Evolutionary conservation across 108 stramenopile species (phyloP).

Genomic region (Cylindrotheca closterium): DNA sequence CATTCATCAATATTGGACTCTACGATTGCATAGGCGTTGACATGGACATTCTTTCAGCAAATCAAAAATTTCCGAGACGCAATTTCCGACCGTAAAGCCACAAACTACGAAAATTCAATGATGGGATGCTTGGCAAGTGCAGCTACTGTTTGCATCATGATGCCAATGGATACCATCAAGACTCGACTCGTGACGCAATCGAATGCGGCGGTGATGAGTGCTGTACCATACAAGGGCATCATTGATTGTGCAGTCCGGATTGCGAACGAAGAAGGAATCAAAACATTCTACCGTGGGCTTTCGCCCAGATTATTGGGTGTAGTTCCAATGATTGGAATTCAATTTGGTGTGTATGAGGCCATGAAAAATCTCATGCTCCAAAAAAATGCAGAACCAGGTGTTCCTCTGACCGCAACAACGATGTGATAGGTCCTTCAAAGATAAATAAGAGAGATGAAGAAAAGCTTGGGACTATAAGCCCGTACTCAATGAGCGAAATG

Average conservation of each 20-base stretch:
- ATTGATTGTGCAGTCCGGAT: constrained; percentile 88
- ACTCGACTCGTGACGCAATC: constrained; percentile 90
- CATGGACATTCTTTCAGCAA: constrained; percentile 96
- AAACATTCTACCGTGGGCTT: constrained; percentile 91
- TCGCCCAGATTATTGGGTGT: constrained; percentile 92
- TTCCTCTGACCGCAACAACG: neutral
- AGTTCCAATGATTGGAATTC: constrained; percentile 98
- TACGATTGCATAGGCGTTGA: constrained; percentile 63
- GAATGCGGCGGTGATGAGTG: constrained; percentile 31
- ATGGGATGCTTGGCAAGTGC: constrained; percentile 94
- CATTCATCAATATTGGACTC: too few relatives aligned
- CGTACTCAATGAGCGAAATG: too few relatives aligned
- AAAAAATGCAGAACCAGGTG: constrained; percentile 20
- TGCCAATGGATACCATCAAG: constrained; percentile 97
- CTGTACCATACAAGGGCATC: constrained; percentile 87
- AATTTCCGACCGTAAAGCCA: constrained; percentile 62
- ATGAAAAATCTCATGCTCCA: constrained; percentile 82
- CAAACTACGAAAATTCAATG: constrained; percentile 89
- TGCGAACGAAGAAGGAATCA: constrained; percentile 85
- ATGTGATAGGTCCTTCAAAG: neutral
- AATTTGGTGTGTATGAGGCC: constrained; percentile 92
- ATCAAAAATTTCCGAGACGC: constrained; percentile 63
- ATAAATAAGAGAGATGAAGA: too few relatives aligned
- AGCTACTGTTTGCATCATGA: constrained; percentile 94
- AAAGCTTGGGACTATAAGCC: too few relatives aligned